Conservation (phyloP, 1,139 yeast genomes). For the Zygoascus sp. region DNA sequence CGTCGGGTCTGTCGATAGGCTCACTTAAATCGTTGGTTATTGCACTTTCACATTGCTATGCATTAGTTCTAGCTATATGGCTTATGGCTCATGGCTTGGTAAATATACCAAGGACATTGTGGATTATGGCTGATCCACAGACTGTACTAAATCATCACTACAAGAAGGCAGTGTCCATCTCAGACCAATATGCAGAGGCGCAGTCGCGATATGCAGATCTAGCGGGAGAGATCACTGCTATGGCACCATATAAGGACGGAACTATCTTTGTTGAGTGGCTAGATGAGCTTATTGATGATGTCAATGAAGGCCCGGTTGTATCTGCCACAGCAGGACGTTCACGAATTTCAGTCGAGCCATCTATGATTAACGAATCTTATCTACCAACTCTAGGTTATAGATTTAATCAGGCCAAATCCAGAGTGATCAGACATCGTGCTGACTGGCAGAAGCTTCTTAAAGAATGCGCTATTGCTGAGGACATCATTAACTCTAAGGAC, state of each 20-base stretch:
- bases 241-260: slow-evolving; percentile 38
- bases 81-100: slow-evolving; percentile 80
- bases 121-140: slow-evolving; percentile 47
- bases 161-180: slow-evolving; percentile 50
- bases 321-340: slow-evolving; percentile 19
- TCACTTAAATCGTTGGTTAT: slow-evolving; percentile 64
- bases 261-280: slow-evolving; percentile 39
- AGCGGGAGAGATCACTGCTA: slow-evolving; percentile 54
- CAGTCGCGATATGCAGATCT: slow-evolving; percentile 60
- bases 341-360: slow-evolving; percentile 25
- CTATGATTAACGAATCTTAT: slow-evolving; percentile 29
- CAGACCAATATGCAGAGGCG: slow-evolving; percentile 64
- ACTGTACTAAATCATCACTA: slow-evolving; percentile 45
- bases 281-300: slow-evolving; percentile 32
- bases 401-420: slow-evolving; percentile 26
- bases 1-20: slow-evolving; percentile 53
- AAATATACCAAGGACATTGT: slow-evolving; percentile 56
- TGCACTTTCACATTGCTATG: slow-evolving; percentile 75
- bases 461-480: slow-evolving; percentile 37
- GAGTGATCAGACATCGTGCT: slow-evolving; percentile 35
- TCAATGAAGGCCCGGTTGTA: slow-evolving; percentile 24
- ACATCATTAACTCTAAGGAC: slow-evolving; percentile 28
- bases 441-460: slow-evolving; percentile 40
- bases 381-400: slow-evolving; percentile 27
- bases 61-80: slow-evolving; percentile 73